Base-by-base conservation (phyloP, 371 early-diverging fungal species). In the Mortierella sp. region DNA sequence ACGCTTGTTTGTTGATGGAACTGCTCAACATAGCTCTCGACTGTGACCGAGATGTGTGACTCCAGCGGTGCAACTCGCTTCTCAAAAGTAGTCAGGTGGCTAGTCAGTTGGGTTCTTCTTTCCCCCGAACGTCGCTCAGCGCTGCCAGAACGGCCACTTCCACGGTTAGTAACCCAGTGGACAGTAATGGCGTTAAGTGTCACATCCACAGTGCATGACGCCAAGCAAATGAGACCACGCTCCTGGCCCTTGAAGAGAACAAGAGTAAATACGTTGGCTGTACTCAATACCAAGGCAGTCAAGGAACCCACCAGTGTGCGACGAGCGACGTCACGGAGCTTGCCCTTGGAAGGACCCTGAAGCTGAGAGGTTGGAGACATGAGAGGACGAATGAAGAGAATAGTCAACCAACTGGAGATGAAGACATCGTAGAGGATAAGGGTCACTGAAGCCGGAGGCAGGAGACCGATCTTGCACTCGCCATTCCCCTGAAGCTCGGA, bases 401-500 rank as follows among this genome's bases (percentile, higher is more conserved):
- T 65, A 9, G 86, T 80, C 36, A 84, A 83, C 36, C 87, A 68
- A 4, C 61, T 43, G 9, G 84, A 77, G 59, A 90, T 63, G 32
- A 88, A 53, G 32, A 83, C 58, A 57, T 88, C 88, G 60, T 88
- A 90, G 38, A 84, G 69, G n/a, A 90, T 74, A n/a, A 84, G 67
- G 16, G 84, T 77, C 36, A 85, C 64, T 7, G 89, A 80, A 1
- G 86, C 88, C n/a, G 84, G 81, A 15, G 85, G 67, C 19, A 70
- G 45, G 22, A 85, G 83, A 4, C 88, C 88, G 5, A 90, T 85
- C 1, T 61, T 68, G 70, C 90, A 90, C 38, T 86, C 79, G 58
- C 74, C 84, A 3, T 77, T 58, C 0, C 43, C 28, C 33, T 22
- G 33, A 10, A 88, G 67, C 9, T 78, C 65, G 36, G 77, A 72